Evolutionary conservation across 2,329 filamentous ascomycete species (phyloP), one percentile per base, ranked within the genome.

Genomic region (Botryotinia convoluta): DNA sequence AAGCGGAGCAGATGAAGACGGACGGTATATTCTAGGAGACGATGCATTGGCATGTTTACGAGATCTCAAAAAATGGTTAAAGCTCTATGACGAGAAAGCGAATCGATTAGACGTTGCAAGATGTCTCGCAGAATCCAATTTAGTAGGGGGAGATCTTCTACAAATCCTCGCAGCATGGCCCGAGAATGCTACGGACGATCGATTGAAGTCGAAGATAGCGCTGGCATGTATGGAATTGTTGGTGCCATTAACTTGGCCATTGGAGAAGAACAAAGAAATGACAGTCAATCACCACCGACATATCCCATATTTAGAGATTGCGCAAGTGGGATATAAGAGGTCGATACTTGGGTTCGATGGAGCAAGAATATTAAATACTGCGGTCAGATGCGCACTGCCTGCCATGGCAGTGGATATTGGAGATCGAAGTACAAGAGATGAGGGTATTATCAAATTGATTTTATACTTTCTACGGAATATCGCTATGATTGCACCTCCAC

Each of bases 21-120:
- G 93, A 73, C 88, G 88, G 80, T 99, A 99, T 82, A 88, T 93
- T 61, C 90, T 98, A 51, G 96, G 96, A 83, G 95, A 98, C 83
- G 95, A 98, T 81, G 95, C 95, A 20, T 86, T 97, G 74, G 93
- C 96, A 73, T 96, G 95, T 80, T 86, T 99, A 73, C 94, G 95
- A 75, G 96, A 99, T 83, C 87, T 99, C 72, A 95, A 96, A 81
- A 92, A 92, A 88, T 99, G 96, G 96, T 88, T 99, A 77, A 94
- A 94, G 78, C 90, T 97, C 76, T 96, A 96, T 86, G 95, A 98
- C 82, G 93, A 97, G 81, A 97, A 97, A 82, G 90, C 92, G 76
- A 97, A 97, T 81, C 92, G 95, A 77, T 92, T 97, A 86, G 96
- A 99, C 81, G 96, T 99, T 74, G 95, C 95, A 75, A 89, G 96